Evolutionary conservation across 306 rosid genomes (phyloP).

Genomic region (Casuarina cunninghamiana): DNA sequence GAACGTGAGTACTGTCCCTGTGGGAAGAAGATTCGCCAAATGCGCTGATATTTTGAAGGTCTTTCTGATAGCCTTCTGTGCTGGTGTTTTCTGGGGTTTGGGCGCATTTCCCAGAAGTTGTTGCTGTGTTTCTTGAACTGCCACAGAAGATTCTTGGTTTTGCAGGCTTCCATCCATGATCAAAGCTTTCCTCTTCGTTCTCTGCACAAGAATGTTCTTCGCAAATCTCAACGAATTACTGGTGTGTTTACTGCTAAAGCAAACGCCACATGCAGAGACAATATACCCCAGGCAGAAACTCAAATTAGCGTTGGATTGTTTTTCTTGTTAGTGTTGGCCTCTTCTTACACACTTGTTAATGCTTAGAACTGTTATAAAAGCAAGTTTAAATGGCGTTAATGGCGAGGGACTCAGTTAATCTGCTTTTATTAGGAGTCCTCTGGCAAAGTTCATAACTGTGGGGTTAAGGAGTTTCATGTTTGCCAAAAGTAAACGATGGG

Average conservation of each 20-base stretch:
- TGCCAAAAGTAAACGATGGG: background rate
- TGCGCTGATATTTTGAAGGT: conserved; percentile 72
- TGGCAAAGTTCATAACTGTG: background rate
- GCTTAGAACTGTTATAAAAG: background rate
- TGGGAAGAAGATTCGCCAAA: conserved; percentile 72
- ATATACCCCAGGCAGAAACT: background rate
- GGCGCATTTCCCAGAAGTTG: conserved; percentile 39
- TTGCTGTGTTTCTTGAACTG: conserved; percentile 15
- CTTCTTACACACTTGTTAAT: background rate
- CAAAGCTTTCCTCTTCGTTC: background rate
- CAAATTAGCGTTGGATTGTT: background rate
- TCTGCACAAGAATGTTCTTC: background rate
- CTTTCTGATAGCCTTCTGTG: conserved; percentile 60
- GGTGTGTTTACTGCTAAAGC: background rate
- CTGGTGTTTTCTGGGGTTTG: conserved; percentile 48
- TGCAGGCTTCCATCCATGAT: conserved; percentile 29
- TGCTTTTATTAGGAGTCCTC: background rate
- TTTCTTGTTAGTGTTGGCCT: background rate
- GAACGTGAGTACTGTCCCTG: conserved; percentile 66
- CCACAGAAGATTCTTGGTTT: conserved; percentile 7
- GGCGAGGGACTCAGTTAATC: background rate
- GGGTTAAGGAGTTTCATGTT: background rate
- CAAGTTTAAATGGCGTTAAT: background rate
- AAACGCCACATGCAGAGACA: background rate
- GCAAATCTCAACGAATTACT: background rate